phyloP scores from a whole-genome alignment of 768 basidiomycete genomes.

The Collybiopsis confluens region DNA sequence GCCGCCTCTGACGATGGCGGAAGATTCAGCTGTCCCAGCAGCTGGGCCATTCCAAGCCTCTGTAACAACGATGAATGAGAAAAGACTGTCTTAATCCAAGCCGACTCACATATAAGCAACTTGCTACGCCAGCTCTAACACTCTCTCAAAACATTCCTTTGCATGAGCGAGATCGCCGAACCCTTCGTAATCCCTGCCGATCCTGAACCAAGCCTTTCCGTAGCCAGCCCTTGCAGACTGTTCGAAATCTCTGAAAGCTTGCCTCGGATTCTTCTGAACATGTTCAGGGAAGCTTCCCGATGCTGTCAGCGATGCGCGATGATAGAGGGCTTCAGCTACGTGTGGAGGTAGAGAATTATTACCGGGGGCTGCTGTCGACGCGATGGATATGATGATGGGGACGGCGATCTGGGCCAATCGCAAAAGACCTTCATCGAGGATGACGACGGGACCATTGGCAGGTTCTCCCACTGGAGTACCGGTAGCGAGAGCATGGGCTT shows the following conservation, averaged over 20 bases:
- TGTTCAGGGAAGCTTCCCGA: constrained; percentile 69
- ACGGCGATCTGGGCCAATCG: constrained; percentile 63
- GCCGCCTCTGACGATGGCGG: constrained; percentile 50
- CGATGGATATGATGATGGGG: constrained; percentile 56
- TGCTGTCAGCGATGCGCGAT: constrained; percentile 69
- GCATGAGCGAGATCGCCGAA: constrained; percentile 74
- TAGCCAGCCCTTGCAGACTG: constrained; percentile 74
- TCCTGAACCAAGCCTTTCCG: constrained; percentile 82
- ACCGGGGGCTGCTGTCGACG: constrained; percentile 21
- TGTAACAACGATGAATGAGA: constrained; percentile 22
- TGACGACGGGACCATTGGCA: constrained; percentile 46
- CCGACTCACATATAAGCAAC: constrained; percentile 78
- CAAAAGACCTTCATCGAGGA: constrained; percentile 56
- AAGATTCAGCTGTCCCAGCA: constrained; percentile 82
- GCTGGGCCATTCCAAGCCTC: constrained; percentile 91
- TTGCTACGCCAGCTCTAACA: constrained; percentile 65
- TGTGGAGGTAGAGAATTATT: constrained; percentile 31
- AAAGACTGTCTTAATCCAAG: not conserved
- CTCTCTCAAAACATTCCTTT: constrained; percentile 83
- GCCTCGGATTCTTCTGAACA: constrained; percentile 61
- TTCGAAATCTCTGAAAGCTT: constrained; percentile 90
- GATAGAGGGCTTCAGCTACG: constrained; percentile 70
- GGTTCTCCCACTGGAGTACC: constrained; percentile 36
- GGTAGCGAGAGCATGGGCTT: constrained; percentile 30
- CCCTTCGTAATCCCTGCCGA: constrained; percentile 89